Conservation (phyloP, 805 yeast genomes). For the Saccharomycopsis oosterbeekiorum region DNA sequence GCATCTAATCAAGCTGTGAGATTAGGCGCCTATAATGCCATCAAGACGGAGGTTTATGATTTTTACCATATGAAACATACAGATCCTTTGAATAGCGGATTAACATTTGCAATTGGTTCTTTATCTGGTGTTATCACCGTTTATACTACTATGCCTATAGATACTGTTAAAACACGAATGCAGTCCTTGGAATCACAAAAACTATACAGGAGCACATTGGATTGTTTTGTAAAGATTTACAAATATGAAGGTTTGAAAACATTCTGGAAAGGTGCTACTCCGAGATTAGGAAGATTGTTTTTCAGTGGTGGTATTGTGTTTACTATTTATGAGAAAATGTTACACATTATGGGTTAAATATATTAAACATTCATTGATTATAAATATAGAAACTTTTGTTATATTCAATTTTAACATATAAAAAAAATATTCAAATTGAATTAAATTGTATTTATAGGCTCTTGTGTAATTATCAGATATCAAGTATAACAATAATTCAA, state of each 20-base stretch:
- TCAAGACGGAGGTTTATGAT: slow-evolving; percentile 69
- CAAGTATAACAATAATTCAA: not conserved
- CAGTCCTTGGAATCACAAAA: slow-evolving; percentile 76
- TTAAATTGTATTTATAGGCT: not conserved
- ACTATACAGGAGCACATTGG: slow-evolving; percentile 60
- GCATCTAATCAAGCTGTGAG: slow-evolving; percentile 95
- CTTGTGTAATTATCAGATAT: not conserved
- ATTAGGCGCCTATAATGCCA: slow-evolving; percentile 83
- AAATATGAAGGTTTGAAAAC: slow-evolving; percentile 82
- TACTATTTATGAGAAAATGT: slow-evolving; percentile 88
- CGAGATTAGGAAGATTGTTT: slow-evolving; percentile 83
- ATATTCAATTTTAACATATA: not conserved
- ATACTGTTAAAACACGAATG: slow-evolving; percentile 94
- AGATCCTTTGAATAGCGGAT: slow-evolving; percentile 63
- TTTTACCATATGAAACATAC: slow-evolving; percentile 55
- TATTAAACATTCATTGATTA: not conserved
- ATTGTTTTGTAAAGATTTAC: slow-evolving; percentile 75
- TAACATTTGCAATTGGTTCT: slow-evolving; percentile 85
- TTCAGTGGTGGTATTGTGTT: slow-evolving; percentile 96
- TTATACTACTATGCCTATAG: slow-evolving; percentile 90
- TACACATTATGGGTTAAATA: slow-evolving; percentile 40
- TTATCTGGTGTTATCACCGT: slow-evolving; percentile 86
- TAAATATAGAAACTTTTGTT: not conserved
- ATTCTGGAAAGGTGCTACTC: slow-evolving; percentile 98
- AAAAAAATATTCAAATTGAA: not conserved